These are phyloP conservation scores for Fusarium agapanthi DNA, from an alignment of 2,329 filamentous ascomycete species.

Conservation along the genomic window DNA sequence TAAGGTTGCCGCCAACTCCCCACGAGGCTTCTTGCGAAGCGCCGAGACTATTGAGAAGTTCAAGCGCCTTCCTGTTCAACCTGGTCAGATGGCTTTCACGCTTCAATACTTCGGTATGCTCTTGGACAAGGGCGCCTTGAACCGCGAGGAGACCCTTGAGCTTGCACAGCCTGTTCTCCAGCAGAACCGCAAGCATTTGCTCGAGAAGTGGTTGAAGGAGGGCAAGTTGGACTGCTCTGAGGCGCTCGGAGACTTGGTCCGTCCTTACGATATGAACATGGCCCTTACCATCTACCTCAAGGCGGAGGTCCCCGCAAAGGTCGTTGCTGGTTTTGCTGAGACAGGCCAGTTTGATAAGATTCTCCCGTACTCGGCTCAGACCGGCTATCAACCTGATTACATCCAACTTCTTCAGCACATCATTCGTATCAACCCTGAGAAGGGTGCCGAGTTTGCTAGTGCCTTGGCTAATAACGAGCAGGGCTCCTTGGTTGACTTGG, in stretches of 20 bases:
- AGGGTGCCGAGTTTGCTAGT: slow-evolving; percentile 94
- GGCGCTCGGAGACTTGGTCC: slow-evolving; percentile 93
- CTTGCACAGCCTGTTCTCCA: slow-evolving; percentile 90
- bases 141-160: slow-evolving; percentile 93
- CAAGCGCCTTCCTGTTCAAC: slow-evolving; percentile 83
- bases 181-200: slow-evolving; percentile 92
- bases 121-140: slow-evolving; percentile 91
- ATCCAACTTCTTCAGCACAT: slow-evolving; percentile 92
- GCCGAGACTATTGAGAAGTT: slow-evolving; percentile 95
- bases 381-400: slow-evolving; percentile 94
- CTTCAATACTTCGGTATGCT: slow-evolving; percentile 98
- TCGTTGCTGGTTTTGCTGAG: slow-evolving; percentile 93
- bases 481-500: slow-evolving; percentile 88
- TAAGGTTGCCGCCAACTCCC: slow-evolving; percentile 96
- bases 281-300: slow-evolving; percentile 90
- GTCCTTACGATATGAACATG: slow-evolving; percentile 86
- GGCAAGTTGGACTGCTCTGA: slow-evolving; percentile 96
- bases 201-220: slow-evolving; percentile 98
- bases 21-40: slow-evolving; percentile 92
- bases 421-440: slow-evolving; percentile 88
- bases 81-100: slow-evolving; percentile 90
- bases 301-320: slow-evolving; percentile 90
- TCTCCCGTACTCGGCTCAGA: slow-evolving; percentile 85
- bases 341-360: slow-evolving; percentile 98
- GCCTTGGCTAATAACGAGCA: slow-evolving; percentile 88